phyloP scores from a whole-genome alignment of 1,139 yeast genomes.

The Zygosaccharomyces sapae region DNA sequence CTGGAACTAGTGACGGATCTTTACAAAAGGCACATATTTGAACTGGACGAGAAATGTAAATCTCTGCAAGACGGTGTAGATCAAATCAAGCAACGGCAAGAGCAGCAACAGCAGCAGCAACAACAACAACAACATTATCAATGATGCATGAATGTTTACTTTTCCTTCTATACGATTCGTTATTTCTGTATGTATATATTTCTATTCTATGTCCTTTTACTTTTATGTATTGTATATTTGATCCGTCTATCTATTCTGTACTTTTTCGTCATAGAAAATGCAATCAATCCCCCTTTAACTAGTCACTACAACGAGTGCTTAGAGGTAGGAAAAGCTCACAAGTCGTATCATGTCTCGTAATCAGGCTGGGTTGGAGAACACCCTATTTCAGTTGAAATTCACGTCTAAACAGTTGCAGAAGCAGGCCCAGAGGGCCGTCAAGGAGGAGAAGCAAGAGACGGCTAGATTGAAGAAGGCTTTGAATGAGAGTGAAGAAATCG shows the following conservation, averaged over 20 bases:
- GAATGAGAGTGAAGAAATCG: conserved; percentile 71
- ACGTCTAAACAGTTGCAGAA: conserved; percentile 90
- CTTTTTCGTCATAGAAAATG: no score
- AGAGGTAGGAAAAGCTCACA: no score
- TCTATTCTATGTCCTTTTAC: no score
- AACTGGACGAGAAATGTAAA: conserved; percentile 50
- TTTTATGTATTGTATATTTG: no score
- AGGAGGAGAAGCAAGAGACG: conserved; percentile 84
- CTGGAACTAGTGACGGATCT: conserved; percentile 86
- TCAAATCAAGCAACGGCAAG: conserved; percentile 8
- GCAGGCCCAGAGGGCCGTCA: conserved; percentile 86
- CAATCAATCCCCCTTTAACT: no score
- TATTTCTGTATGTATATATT: no score
- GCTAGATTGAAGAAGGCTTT: conserved; percentile 74
- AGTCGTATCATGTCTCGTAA: conserved; percentile 29
- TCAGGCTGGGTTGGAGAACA: conserved; percentile 35
- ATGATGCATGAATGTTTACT: background rate
- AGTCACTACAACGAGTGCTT: no score
- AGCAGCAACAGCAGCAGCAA: background rate
- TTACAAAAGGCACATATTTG: conserved; percentile 74
- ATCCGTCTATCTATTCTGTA: no score
- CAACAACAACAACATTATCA: background rate
- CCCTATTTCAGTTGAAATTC: conserved; percentile 48
- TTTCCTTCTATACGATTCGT: background rate
- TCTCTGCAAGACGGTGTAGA: conserved; percentile 20